phyloP scores from a whole-genome alignment of 148 eudicot genomes.

The Vaccinium darrowii region DNA sequence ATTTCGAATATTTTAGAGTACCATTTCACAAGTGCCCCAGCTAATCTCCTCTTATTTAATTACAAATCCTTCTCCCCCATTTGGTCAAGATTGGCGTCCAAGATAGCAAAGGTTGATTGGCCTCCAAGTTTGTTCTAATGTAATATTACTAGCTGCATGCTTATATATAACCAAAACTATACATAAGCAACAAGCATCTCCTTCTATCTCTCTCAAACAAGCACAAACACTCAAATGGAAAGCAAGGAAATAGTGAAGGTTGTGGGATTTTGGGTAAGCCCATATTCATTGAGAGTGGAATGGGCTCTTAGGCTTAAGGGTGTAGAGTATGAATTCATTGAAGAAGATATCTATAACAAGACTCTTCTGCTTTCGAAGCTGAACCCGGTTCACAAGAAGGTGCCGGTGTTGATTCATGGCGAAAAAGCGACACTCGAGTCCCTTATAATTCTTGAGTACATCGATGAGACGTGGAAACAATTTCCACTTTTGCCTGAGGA shows the following conservation, averaged over 20 bases:
- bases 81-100: not conserved
- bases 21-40: too few relatives aligned
- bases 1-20: too few relatives aligned
- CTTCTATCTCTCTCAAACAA: too few relatives aligned
- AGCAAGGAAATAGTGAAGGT: constrained; percentile 14
- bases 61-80: not conserved
- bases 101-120: not conserved
- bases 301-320: constrained; percentile 33
- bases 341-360: constrained; percentile 26
- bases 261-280: constrained; percentile 27
- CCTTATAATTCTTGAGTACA: constrained; percentile 21
- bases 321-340: constrained; percentile 24
- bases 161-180: not conserved
- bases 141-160: too few relatives aligned
- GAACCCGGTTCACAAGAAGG: constrained; percentile 19
- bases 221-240: not conserved
- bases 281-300: constrained; percentile 16
- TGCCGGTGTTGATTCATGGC: constrained; percentile 25
- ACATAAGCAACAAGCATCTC: not conserved
- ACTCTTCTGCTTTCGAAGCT: constrained; percentile 17
- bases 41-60: too few relatives aligned
- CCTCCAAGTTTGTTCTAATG: not conserved
- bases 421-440: constrained; percentile 20
- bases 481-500: constrained; percentile 22
- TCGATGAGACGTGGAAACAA: constrained; percentile 24